A percentile compares a stretch with the other conserved stretches of the same genome.
These are phyloP conservation scores for Penicillium hordei DNA, from an alignment of 2,329 filamentous ascomycete genomes.

Conservation along the genomic window DNA sequence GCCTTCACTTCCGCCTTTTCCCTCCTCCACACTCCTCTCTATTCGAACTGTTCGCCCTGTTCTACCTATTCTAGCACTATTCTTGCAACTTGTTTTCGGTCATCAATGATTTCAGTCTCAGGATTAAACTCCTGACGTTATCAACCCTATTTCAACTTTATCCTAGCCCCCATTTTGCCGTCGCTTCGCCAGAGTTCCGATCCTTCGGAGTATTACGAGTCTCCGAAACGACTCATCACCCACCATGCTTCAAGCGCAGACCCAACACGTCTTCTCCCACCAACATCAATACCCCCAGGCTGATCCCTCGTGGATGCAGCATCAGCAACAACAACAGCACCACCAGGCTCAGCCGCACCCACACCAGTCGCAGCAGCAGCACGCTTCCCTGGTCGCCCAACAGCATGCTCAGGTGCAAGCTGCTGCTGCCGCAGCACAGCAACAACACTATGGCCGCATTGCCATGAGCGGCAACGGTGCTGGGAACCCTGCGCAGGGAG, in stretches of 20 bases:
- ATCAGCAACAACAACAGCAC: conserved; percentile 41
- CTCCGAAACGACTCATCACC: conserved; percentile 23
- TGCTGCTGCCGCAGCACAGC: conserved; percentile 44
- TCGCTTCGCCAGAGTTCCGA: conserved; percentile 12
- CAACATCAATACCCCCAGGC: conserved; percentile 55
- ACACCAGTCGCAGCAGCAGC: conserved; percentile 43
- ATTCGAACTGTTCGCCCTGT: conserved; percentile 10
- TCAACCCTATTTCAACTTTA: conserved; percentile 8
- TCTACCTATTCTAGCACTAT: conserved; percentile 9
- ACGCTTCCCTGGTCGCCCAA: conserved; percentile 48
- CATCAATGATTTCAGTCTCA: conserved; percentile 33
- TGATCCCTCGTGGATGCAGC: conserved; percentile 47
- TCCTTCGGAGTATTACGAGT: conserved; percentile 31
- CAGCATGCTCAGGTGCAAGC: conserved; percentile 58
- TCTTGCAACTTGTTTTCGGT: conserved; percentile 13
- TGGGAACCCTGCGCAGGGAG: conserved; percentile 37
- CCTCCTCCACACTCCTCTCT: conserved; percentile 25
- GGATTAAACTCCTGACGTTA: conserved; percentile 29
- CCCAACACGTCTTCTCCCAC: conserved; percentile 63
- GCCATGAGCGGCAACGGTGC: conserved; percentile 62
- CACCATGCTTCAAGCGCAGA: conserved; percentile 51
- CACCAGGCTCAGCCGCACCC: conserved; percentile 40
- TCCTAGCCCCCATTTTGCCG: conserved; percentile 1
- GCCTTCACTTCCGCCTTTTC: conserved; percentile 33
- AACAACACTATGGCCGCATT: conserved; percentile 69